Evolutionary conservation across 2,329 filamentous ascomycete genomes (phyloP).

Genomic region (Xylariomycetidae sp.): DNA sequence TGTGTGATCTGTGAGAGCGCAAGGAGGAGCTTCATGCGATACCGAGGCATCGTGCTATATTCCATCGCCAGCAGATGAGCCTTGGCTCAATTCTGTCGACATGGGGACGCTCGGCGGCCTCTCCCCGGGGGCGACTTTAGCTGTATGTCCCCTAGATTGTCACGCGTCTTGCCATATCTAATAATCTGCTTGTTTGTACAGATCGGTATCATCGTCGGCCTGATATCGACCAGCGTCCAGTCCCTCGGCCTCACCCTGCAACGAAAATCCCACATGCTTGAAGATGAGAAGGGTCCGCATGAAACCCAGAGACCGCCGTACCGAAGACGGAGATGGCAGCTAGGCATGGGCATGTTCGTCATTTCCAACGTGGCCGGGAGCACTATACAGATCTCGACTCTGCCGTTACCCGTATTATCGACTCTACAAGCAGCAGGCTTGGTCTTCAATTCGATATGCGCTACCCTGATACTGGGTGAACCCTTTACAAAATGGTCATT

Average conservation of each 20-base stretch:
- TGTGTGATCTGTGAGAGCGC: too few relatives aligned
- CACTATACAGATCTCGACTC: constrained; percentile 93
- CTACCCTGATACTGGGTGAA: constrained; percentile 85
- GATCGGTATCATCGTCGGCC: constrained; percentile 89
- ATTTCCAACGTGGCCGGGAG: constrained; percentile 91
- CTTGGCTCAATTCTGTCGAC: constrained; percentile 3
- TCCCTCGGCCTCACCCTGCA: constrained; percentile 93
- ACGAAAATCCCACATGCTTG: constrained; percentile 95
- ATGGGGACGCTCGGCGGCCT: neutral
- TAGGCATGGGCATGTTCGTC: constrained; percentile 97
- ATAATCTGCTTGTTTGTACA: constrained; percentile 30
- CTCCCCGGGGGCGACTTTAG: constrained; percentile 4
- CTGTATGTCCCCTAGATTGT: neutral
- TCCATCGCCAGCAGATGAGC: neutral
- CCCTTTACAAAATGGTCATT: constrained; percentile 94
- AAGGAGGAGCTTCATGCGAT: too few relatives aligned
- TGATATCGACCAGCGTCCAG: constrained; percentile 90
- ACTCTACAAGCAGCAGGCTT: constrained; percentile 93
- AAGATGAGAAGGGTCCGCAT: constrained; percentile 84
- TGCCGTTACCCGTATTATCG: constrained; percentile 89
- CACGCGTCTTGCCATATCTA: constrained; percentile 21
- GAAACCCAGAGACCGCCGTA: constrained; percentile 82
- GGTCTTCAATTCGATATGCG: constrained; percentile 98
- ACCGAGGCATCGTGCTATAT: neutral
- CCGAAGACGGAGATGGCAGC: constrained; percentile 87